Base-by-base conservation (phyloP, 495 filamentous ascomycete genomes). In the Tetracladium setigerum region DNA sequence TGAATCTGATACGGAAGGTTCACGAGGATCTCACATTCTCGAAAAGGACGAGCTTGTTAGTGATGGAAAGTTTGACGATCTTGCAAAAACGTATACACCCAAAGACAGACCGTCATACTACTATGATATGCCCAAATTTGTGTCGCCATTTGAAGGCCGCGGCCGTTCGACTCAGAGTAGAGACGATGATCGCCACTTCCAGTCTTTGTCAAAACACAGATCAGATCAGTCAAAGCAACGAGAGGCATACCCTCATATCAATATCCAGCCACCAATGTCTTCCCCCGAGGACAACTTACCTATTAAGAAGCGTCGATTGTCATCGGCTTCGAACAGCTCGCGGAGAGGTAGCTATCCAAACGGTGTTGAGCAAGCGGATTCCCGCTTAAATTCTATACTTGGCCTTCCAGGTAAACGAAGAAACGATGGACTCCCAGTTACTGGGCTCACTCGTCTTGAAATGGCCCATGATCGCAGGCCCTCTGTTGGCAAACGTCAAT, bases 41-140 rank as follows among this genome's bases (percentile, higher is more conserved):
- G 59, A 38, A 60, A 63, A 56, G 52, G 63, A 49, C 60, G 58
- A 57, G 57, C 46, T 30, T 49, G 61, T 33, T 44, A 53, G 46
- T 34, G 43, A 51, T 19, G 46, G 41, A 2, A 11, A 31, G 11
- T n/a, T 34, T 14, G 73, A 76, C 17, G 66, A 72, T 42, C 43
- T 57, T 32, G 57, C 51, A 38, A 63, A 59, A 31, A 59, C 47
- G 10, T 59, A 66, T 15, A 56, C 59, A 4, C 66, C 69, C 1
- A 71, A 63, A 50, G 39, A 70, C 52, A 59, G 63, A 41, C 62
- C 63, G 11, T 65, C 59, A 41, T 71, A 66, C 46, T 45, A 62
- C 41, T 54, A 54, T n/a, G 68, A 72, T 40, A 58, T 79, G 24
- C 71, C 78, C n/a, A 63, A 56, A 15, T 76, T 81, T 52, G 68